Conservation (phyloP, 306 rosid genomes). For the Cucurbita ficifolia region DNA sequence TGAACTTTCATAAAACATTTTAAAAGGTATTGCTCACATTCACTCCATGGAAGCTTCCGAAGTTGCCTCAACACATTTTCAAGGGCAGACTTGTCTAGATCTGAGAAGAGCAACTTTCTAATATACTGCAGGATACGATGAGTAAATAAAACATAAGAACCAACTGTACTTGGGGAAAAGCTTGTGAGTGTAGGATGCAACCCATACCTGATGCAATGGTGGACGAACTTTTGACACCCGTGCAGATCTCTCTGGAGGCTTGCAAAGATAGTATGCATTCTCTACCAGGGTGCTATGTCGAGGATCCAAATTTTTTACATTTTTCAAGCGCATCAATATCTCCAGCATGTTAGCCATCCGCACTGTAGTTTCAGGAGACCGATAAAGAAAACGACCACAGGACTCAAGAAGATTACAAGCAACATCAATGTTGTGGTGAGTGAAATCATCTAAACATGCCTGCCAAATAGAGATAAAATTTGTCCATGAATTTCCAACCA, state of each 20-base stretch:
- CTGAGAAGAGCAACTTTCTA: constrained; percentile 84
- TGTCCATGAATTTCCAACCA: neutral
- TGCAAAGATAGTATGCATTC: constrained; percentile 97
- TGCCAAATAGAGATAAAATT: constrained; percentile 16
- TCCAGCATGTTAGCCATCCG: constrained; percentile 97
- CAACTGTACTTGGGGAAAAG: neutral
- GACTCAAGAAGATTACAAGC: constrained; percentile 98
- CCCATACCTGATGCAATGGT: constrained; percentile 84
- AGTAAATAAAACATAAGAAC: constrained; percentile 1
- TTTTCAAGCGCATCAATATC: constrained; percentile 95
- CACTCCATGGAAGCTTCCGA: constrained; percentile 94
- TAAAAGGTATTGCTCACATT: constrained; percentile 77
- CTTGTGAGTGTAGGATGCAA: neutral
- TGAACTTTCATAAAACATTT: constrained; percentile 98
- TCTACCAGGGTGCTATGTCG: constrained; percentile 96
- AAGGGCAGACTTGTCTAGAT: constrained; percentile 86
- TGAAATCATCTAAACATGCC: constrained; percentile 98
- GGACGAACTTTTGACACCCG: constrained; percentile 91
- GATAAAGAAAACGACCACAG: constrained; percentile 92
- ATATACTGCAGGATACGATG: constrained; percentile 54
- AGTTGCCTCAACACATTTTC: constrained; percentile 97
- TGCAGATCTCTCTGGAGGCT: constrained; percentile 98
- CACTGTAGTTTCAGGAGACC: constrained; percentile 89
- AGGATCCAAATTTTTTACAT: constrained; percentile 99
- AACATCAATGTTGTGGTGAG: constrained; percentile 98